Conservation (phyloP, 139 green algal species). For the Picochlorum sp. region DNA sequence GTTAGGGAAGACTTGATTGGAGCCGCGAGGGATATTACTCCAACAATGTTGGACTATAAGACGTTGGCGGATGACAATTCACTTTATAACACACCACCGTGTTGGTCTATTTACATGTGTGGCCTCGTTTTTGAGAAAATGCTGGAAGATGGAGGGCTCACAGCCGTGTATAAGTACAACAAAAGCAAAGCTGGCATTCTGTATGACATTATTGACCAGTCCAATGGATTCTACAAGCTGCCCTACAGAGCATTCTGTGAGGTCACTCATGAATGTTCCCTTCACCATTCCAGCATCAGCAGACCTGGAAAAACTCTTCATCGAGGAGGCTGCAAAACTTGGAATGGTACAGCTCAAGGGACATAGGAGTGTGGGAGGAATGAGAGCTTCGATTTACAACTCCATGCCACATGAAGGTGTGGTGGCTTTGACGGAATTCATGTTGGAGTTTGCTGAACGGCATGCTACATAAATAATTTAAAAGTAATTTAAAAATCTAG, state of each 20-base stretch:
- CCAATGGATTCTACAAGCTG: slow-evolving; percentile 83
- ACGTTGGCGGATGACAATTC: slow-evolving; percentile 77
- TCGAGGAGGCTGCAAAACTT: slow-evolving; percentile 48
- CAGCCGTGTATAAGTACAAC: slow-evolving; percentile 25
- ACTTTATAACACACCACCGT: slow-evolving; percentile 98
- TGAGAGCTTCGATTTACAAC: slow-evolving; percentile 99
- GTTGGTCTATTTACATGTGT: slow-evolving; percentile 96
- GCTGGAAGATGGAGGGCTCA: slow-evolving; percentile 39
- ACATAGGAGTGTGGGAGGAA: slow-evolving; percentile 93
- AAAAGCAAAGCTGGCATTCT: slow-evolving; percentile 69
- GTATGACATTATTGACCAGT: slow-evolving; percentile 82
- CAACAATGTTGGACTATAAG: slow-evolving; percentile 92
- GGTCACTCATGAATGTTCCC: slow-evolving; percentile 96
- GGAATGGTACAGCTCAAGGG: slow-evolving; percentile 86
- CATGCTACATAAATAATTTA: slow-evolving; percentile 23
- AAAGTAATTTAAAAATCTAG: slow-evolving; percentile 19
- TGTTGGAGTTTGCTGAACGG: slow-evolving; percentile 76
- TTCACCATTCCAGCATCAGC: slow-evolving; percentile 88
- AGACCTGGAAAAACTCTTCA: slow-evolving; percentile 80
- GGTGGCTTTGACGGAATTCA: slow-evolving; percentile 77
- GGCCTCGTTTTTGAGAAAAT: slow-evolving; percentile 95
- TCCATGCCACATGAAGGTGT: slow-evolving; percentile 91
- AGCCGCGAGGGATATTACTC: slow-evolving; percentile 52
- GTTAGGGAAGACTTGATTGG: slow-evolving; percentile 92
- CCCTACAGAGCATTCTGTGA: slow-evolving; percentile 71